These are phyloP conservation scores for Sugiyamaella marilandica DNA, from an alignment of 805 yeast genomes.

Conservation along the genomic window DNA sequence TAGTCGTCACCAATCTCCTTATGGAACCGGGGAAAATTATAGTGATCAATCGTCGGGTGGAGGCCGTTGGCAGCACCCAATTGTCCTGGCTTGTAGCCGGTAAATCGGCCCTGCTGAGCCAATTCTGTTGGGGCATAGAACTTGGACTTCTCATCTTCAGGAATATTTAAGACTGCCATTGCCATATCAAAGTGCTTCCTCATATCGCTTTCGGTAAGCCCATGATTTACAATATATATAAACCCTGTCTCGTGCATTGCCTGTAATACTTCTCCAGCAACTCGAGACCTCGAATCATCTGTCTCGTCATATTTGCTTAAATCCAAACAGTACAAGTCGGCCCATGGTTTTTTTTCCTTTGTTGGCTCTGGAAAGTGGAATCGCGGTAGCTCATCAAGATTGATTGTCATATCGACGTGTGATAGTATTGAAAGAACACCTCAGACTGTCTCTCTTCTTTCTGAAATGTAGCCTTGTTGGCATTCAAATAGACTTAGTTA, in stretches of 20 bases:
- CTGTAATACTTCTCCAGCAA: background rate
- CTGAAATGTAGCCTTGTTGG: no score
- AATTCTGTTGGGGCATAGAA: background rate
- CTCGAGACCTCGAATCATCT: background rate
- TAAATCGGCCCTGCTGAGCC: background rate
- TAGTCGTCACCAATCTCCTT: background rate
- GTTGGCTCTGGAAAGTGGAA: background rate
- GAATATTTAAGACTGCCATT: background rate
- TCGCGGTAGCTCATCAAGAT: background rate
- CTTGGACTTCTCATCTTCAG: background rate
- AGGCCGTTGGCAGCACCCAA: background rate
- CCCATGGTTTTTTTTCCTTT: background rate
- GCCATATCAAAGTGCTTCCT: background rate
- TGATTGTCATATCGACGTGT: background rate
- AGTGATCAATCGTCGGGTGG: background rate
- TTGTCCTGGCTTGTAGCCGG: background rate
- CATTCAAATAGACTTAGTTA: no score
- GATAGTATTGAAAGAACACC: no score
- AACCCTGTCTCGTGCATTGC: background rate
- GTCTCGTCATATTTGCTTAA: background rate
- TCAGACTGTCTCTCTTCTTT: no score
- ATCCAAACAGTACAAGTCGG: background rate
- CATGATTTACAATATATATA: background rate
- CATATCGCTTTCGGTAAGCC: background rate
- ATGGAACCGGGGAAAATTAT: background rate